phyloP scores from a whole-genome alignment of 2,329 filamentous ascomycete genomes.

The Ophiostoma ips region DNA sequence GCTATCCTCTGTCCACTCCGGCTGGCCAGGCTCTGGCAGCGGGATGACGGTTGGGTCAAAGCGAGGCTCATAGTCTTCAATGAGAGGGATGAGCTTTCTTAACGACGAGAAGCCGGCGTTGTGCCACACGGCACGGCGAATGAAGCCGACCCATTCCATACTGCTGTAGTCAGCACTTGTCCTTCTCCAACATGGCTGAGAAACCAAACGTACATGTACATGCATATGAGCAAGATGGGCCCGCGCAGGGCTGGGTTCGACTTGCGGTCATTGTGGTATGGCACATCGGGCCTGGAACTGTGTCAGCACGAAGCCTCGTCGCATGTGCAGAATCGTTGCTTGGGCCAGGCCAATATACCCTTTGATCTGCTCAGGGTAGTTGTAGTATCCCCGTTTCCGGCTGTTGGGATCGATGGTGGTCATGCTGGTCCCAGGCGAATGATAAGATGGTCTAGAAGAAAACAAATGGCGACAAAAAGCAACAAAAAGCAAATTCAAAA shows the following conservation, averaged over 20 bases:
- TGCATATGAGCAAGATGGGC: slow-evolving; percentile 35
- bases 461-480: not conserved
- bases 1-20: slow-evolving; percentile 13
- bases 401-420: slow-evolving; percentile 12
- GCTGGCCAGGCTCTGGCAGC: slow-evolving; percentile 28
- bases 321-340: not conserved
- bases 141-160: slow-evolving; percentile 38
- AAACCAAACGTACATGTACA: slow-evolving; percentile 33
- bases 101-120: slow-evolving; percentile 50
- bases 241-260: slow-evolving; percentile 47
- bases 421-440: not conserved
- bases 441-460: not conserved
- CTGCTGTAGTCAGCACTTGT: slow-evolving; percentile 19
- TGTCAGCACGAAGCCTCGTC: not conserved
- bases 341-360: slow-evolving; percentile 18
- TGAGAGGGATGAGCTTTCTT: slow-evolving; percentile 33
- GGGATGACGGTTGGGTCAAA: slow-evolving; percentile 34
- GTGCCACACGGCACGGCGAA: slow-evolving; percentile 44
- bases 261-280: slow-evolving; percentile 32
- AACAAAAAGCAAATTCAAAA: not conserved
- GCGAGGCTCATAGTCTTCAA: slow-evolving; percentile 36
- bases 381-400: slow-evolving; percentile 18
- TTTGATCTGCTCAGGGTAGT: slow-evolving; percentile 24
- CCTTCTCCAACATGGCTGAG: not conserved
- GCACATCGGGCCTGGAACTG: slow-evolving; percentile 21